Percentiles rank a stretch among this genome's conserved stretches.
Conservation (phyloP, 805 yeast genomes). For the Nakazawaea anatomiae region DNA sequence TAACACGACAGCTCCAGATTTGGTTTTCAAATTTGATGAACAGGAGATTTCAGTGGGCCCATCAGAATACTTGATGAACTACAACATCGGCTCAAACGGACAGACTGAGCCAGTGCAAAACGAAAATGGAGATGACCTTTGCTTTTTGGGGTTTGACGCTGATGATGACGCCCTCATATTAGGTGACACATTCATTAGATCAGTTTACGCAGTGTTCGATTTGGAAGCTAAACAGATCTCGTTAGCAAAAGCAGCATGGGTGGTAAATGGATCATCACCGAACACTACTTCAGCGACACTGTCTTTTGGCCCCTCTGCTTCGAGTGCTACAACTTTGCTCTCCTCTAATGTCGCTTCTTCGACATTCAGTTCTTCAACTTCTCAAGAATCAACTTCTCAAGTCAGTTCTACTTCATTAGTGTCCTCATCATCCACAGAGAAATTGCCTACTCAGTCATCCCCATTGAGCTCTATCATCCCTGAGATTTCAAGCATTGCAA, state of each 20-base stretch:
- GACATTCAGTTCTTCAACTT: neutral
- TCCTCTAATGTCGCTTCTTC: too few species aligned
- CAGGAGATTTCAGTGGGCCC: slow-evolving; percentile 3
- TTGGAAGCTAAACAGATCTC: slow-evolving; percentile 52
- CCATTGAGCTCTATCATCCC: too few species aligned
- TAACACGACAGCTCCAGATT: slow-evolving; percentile 11
- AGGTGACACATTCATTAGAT: slow-evolving; percentile 63
- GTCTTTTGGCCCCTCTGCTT: too few species aligned
- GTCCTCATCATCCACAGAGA: neutral
- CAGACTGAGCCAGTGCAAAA: slow-evolving; percentile 3
- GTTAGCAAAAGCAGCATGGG: slow-evolving; percentile 39
- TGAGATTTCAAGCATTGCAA: too few species aligned
- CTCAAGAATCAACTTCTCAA: neutral
- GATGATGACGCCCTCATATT: slow-evolving; percentile 30
- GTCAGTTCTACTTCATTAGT: neutral
- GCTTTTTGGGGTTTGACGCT: slow-evolving; percentile 17
- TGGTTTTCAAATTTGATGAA: slow-evolving; percentile 2
- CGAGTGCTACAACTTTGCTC: neutral
- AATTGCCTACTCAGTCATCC: too few species aligned
- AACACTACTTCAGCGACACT: neutral
- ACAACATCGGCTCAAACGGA: slow-evolving; percentile 8
- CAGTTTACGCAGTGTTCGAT: slow-evolving; percentile 62
- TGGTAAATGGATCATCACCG: neutral
- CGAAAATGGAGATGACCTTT: slow-evolving; percentile 9
- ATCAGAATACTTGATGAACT: slow-evolving; percentile 5